phyloP scores from a whole-genome alignment of 169 alveolate species.

The Eimeria maxima region DNA sequence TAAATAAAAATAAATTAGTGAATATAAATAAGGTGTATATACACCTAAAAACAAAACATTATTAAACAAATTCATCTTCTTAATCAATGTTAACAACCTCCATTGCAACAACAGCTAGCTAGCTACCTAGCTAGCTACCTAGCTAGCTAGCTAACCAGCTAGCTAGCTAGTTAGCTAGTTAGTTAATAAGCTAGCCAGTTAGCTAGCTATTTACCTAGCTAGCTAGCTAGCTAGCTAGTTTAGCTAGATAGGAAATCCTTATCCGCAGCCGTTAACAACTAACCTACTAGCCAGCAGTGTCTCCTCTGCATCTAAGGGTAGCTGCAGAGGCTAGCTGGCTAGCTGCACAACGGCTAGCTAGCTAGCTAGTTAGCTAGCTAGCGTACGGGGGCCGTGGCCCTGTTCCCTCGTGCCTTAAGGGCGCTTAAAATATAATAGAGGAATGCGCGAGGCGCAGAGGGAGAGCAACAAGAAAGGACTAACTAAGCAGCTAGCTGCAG shows the following conservation, averaged over 20 bases:
- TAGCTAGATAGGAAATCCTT: not conserved
- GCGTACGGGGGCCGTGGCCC: not conserved
- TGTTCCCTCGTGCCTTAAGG: not conserved
- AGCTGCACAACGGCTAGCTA: not conserved
- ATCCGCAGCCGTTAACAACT: not conserved
- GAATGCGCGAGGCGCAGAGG: not conserved
- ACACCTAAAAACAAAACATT: not conserved
- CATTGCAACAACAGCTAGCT: no score
- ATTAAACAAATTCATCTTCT: no score
- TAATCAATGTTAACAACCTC: no score
- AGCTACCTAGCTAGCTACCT: no score
- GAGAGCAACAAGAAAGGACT: not conserved
- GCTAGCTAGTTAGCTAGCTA: not conserved
- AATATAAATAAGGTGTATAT: not conserved
- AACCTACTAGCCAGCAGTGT: not conserved
- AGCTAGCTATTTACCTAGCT: not conserved
- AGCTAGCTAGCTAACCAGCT: no score
- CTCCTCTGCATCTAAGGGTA: not conserved
- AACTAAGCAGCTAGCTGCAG: conserved; percentile 3
- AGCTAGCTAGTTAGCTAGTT: no score
- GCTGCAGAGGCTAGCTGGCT: not conserved
- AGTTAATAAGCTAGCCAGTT: not conserved
- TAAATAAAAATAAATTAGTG: no score
- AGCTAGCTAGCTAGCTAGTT: no score
- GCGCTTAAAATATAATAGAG: not conserved